phyloP scores from a whole-genome alignment of 495 filamentous ascomycete genomes.

The Aspergillus biplanus region DNA sequence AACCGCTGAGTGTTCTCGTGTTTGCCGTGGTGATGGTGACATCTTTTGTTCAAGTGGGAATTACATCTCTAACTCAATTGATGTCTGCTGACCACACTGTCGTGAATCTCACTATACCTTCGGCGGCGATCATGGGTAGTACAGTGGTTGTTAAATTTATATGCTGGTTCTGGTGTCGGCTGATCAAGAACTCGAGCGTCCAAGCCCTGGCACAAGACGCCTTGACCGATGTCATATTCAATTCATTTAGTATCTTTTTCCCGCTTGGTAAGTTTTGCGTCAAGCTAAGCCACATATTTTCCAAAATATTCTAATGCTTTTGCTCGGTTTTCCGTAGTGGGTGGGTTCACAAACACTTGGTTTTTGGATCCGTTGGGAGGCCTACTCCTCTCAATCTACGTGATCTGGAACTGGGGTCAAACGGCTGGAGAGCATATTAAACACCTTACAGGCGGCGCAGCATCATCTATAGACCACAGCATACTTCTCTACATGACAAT shows the following conservation, averaged over 20 bases:
- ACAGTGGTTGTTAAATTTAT: slow-evolving; percentile 81
- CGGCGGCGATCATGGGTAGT: slow-evolving; percentile 77
- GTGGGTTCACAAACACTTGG: slow-evolving; percentile 77
- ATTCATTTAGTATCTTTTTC: slow-evolving; percentile 81
- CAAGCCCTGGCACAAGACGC: slow-evolving; percentile 76
- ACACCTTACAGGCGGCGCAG: slow-evolving; percentile 81
- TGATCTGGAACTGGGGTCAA: slow-evolving; percentile 83
- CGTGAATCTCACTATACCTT: slow-evolving; percentile 71
- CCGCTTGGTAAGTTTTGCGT: slow-evolving; percentile 28
- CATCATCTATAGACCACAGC: slow-evolving; percentile 78
- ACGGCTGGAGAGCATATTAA: slow-evolving; percentile 80
- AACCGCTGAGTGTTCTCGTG: slow-evolving; percentile 78
- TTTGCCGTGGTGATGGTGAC: slow-evolving; percentile 87
- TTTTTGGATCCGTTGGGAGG: slow-evolving; percentile 87
- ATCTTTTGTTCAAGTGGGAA: slow-evolving; percentile 81
- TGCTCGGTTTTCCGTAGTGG: slow-evolving; percentile 51
- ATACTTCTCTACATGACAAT: slow-evolving; percentile 89
- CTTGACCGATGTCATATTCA: slow-evolving; percentile 84
- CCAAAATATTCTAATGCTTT: slow-evolving; percentile 10
- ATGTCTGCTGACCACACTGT: slow-evolving; percentile 64
- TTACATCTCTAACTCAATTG: slow-evolving; percentile 73
- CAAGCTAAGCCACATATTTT: background rate
- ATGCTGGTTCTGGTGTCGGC: slow-evolving; percentile 91
- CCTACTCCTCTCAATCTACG: slow-evolving; percentile 75
- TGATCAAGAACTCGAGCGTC: slow-evolving; percentile 86